Evolutionary conservation across 108 stramenopile species (phyloP).

Genomic region (Discostella pseudostelligera): DNA sequence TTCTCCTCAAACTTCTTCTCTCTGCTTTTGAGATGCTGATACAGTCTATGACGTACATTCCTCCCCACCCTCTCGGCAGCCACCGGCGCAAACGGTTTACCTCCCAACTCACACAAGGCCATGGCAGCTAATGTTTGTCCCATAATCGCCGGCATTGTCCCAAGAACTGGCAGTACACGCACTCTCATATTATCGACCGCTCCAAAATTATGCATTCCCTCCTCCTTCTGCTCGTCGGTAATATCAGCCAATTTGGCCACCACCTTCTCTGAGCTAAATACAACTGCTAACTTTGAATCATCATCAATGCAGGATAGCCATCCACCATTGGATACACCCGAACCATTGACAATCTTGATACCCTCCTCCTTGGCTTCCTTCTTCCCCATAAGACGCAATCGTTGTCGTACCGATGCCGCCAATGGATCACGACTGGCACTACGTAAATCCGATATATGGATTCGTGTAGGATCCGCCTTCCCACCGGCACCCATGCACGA

Average conservation of each 20-base stretch:
- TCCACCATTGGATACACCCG: slow-evolving; percentile 24
- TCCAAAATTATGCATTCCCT: slow-evolving; percentile 83
- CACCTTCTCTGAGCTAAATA: slow-evolving; percentile 92
- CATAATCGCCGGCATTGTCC: slow-evolving; percentile 96
- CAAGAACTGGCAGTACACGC: slow-evolving; percentile 95
- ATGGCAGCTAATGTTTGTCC: slow-evolving; percentile 90
- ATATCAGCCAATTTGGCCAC: slow-evolving; percentile 86
- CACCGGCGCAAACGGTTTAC: slow-evolving; percentile 86
- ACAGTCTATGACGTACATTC: slow-evolving; percentile 69
- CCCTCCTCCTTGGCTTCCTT: slow-evolving; percentile 31
- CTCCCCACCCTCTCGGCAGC: slow-evolving; percentile 79
- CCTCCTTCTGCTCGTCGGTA: slow-evolving; percentile 87
- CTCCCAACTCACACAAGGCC: slow-evolving; percentile 89
- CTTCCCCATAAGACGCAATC: slow-evolving; percentile 52
- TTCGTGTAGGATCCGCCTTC: slow-evolving; percentile 91
- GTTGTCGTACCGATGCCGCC: slow-evolving; percentile 83
- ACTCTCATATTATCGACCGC: slow-evolving; percentile 93
- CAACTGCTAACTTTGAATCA: slow-evolving; percentile 60
- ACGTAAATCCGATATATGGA: slow-evolving; percentile 88
- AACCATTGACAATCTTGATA: slow-evolving; percentile 28
- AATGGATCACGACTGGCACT: slow-evolving; percentile 88
- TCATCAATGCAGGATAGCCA: slow-evolving; percentile 48
- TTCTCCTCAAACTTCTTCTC: slow-evolving; percentile 59
- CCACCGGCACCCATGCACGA: slow-evolving; percentile 98
- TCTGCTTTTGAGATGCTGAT: slow-evolving; percentile 68